Evolutionary conservation across 495 filamentous ascomycete genomes (phyloP).

Genomic region (Friedmanniomyces simplex): DNA sequence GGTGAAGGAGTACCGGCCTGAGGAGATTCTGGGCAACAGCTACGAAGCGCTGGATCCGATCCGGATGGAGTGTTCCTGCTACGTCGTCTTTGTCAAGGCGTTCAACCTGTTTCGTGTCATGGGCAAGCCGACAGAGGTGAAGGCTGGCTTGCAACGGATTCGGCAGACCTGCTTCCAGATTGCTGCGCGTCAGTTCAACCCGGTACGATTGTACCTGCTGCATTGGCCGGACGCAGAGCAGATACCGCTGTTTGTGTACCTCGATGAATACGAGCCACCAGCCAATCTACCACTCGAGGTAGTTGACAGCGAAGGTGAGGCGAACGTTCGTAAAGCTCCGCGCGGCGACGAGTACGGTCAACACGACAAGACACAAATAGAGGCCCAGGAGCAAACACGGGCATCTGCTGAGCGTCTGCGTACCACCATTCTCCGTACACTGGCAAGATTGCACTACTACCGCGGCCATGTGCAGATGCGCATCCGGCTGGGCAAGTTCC

Average conservation of each 20-base stretch:
- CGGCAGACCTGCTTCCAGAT: conserved; percentile 20
- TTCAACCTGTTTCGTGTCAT: conserved; percentile 13
- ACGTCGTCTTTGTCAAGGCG: conserved; percentile 14
- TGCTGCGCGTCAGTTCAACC: conserved; percentile 11
- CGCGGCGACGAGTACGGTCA: background rate
- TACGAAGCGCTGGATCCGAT: conserved; percentile 24
- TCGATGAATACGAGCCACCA: conserved; percentile 6
- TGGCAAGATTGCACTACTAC: conserved; percentile 20
- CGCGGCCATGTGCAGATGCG: conserved; percentile 23
- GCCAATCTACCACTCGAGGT: background rate
- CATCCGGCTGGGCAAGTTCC: conserved; percentile 20
- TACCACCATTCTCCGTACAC: background rate
- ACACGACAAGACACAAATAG: background rate
- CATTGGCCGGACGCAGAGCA: background rate
- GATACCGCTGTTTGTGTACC: conserved; percentile 4
- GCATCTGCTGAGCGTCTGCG: background rate
- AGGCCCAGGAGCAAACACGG: background rate
- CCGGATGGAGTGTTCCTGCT: conserved; percentile 19
- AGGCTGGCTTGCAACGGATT: conserved; percentile 12
- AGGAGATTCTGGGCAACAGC: conserved; percentile 16
- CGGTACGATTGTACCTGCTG: conserved; percentile 11
- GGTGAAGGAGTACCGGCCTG: conserved; percentile 12
- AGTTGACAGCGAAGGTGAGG: background rate
- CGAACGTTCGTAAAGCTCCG: background rate
- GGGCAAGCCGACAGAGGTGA: conserved; percentile 10